Evolutionary conservation across 176 grass and related monocot genomes (phyloP).

Genomic region (Lolium rigidum): DNA sequence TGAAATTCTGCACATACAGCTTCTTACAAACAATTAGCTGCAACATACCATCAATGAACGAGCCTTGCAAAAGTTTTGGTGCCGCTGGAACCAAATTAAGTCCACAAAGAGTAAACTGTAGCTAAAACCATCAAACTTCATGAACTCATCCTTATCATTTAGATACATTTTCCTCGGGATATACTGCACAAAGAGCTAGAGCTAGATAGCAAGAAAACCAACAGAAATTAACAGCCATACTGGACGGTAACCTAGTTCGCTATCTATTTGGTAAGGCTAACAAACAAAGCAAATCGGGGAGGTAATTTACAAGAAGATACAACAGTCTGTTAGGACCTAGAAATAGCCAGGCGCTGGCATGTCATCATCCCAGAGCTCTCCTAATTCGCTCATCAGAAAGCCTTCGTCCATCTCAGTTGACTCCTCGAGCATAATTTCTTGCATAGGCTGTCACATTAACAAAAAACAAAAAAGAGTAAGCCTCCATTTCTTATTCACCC

Average conservation of each 20-base stretch:
- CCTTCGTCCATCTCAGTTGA: slow-evolving; percentile 61
- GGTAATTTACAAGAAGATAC: slow-evolving; percentile 47
- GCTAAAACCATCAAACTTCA: background rate
- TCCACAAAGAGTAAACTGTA: background rate
- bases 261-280: slow-evolving; percentile 38
- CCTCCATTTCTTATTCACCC: background rate
- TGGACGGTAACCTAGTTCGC: slow-evolving; percentile 11
- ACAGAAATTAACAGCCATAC: slow-evolving; percentile 32
- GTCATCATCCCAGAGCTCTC: slow-evolving; percentile 82
- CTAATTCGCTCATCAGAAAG: slow-evolving; percentile 75
- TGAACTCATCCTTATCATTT: background rate
- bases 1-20: background rate
- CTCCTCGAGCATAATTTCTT: slow-evolving; percentile 67
- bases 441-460: slow-evolving; percentile 59
- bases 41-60: background rate
- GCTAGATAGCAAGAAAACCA: background rate
- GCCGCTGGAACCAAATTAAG: background rate
- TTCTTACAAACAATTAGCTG: background rate
- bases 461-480: slow-evolving; percentile 7
- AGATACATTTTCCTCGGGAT: background rate
- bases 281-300: background rate
- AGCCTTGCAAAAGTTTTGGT: background rate
- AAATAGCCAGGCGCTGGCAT: slow-evolving; percentile 51
- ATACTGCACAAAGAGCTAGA: slow-evolving; percentile 38
- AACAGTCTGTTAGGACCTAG: slow-evolving; percentile 34